phyloP scores from a whole-genome alignment of 345 rosid species.

The Passiflora organensis region DNA sequence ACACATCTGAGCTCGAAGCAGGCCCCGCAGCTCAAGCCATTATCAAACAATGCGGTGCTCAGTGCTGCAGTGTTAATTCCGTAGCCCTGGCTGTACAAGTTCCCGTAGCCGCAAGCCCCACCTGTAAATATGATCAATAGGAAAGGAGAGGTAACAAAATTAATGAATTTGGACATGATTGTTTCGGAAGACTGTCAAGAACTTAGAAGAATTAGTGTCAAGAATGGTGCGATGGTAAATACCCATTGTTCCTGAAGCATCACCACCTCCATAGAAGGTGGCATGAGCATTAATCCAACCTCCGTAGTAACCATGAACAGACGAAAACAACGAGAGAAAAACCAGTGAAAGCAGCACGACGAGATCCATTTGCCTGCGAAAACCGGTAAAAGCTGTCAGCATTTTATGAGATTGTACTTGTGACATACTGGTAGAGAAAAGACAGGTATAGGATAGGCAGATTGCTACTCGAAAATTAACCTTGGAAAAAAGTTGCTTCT shows the following conservation, averaged over 20 bases:
- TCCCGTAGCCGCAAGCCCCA: conserved; percentile 27
- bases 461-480: background rate
- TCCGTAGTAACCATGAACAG: conserved; percentile 37
- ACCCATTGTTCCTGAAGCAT: conserved; percentile 32
- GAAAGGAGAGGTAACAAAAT: background rate
- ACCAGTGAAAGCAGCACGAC: conserved; percentile 15
- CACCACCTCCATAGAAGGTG: conserved; percentile 29
- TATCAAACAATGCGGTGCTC: conserved; percentile 24
- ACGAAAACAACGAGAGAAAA: conserved; percentile 23
- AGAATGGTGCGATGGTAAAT: background rate
- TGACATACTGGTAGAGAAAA: background rate
- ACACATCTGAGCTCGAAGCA: conserved; percentile 25
- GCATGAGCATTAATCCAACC: conserved; percentile 33
- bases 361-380: conserved; percentile 27
- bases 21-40: conserved; percentile 28
- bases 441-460: background rate
- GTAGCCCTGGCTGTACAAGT: conserved; percentile 23
- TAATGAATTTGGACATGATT: no score
- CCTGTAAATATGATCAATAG: conserved; percentile 2
- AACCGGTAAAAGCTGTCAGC: background rate
- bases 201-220: background rate
- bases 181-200: no score
- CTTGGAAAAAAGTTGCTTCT: background rate
- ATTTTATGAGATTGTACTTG: background rate
- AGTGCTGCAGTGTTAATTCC: conserved; percentile 23